A percentile compares a stretch with the other conserved stretches of the same genome.
Conservation (phyloP, 768 basidiomycete species). For the Dioszegia hungarica region DNA sequence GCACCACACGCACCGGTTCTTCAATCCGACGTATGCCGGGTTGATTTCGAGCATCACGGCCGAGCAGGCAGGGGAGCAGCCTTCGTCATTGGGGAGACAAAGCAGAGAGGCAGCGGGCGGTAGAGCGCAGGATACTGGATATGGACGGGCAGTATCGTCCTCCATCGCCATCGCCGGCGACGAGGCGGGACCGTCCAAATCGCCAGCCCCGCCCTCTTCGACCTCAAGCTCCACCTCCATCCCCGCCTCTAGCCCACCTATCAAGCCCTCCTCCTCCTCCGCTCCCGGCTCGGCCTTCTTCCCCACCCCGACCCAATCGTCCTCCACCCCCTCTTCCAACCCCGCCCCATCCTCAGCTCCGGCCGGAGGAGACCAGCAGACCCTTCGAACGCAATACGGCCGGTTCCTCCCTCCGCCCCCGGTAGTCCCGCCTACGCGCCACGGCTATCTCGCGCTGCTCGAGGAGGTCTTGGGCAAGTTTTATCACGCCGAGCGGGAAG, state of each 20-base stretch:
- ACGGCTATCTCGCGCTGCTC: constrained; percentile 26
- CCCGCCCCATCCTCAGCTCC: neutral
- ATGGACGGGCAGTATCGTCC: too few species aligned
- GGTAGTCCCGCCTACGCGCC: constrained; percentile 25
- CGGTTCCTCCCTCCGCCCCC: constrained; percentile 37
- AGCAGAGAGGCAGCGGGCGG: neutral
- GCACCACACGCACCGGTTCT: constrained; percentile 39
- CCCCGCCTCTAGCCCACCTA: neutral
- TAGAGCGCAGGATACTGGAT: too few species aligned
- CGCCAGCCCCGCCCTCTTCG: neutral
- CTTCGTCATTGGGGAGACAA: neutral
- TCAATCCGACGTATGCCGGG: constrained; percentile 40
- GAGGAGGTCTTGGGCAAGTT: constrained; percentile 40
- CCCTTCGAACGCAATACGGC: constrained; percentile 24
- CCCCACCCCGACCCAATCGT: neutral
- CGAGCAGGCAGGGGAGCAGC: constrained; percentile 3
- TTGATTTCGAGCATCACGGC: constrained; percentile 38
- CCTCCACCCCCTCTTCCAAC: neutral
- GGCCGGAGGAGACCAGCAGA: neutral
- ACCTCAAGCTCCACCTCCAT: neutral
- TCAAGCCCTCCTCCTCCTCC: neutral
- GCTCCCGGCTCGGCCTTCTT: neutral
- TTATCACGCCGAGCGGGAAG: constrained; percentile 16
- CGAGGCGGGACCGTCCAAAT: too few species aligned
- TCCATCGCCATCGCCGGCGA: too few species aligned